These are phyloP conservation scores for Wallacemonas sp. DNA, from an alignment of 208 protist genomes.

Conservation along the genomic window DNA sequence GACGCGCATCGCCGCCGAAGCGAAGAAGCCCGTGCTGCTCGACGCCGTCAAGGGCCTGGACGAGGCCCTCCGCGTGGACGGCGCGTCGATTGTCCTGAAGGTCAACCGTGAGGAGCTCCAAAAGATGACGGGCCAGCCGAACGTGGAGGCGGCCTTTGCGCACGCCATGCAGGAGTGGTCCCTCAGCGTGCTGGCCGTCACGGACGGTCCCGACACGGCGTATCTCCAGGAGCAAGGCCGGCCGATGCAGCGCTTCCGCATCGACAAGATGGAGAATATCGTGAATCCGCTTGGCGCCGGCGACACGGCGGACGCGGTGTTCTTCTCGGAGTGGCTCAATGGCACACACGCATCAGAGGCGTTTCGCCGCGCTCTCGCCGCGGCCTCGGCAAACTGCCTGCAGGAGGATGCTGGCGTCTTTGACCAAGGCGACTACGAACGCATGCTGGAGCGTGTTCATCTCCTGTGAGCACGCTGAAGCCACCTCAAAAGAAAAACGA, in stretches of 20 bases:
- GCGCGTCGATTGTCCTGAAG: constrained; percentile 31
- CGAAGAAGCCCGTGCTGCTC: constrained; percentile 32
- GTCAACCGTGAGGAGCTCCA: constrained; percentile 35
- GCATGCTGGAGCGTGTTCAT: neutral
- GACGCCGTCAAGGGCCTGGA: constrained; percentile 44
- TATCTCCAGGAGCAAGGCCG: constrained; percentile 28
- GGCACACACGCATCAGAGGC: constrained; percentile 21
- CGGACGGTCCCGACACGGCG: constrained; percentile 26
- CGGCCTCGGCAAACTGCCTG: constrained; percentile 43
- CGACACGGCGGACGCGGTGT: constrained; percentile 41
- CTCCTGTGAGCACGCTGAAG: constrained; percentile 49
- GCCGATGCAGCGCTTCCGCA: constrained; percentile 10
- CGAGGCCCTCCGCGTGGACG: constrained; percentile 24
- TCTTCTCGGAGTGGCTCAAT: constrained; percentile 31
- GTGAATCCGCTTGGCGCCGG: constrained; percentile 40
- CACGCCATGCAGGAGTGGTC: constrained; percentile 34
- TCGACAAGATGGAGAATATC: constrained; percentile 27
- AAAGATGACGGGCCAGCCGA: constrained; percentile 25
- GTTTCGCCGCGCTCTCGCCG: constrained; percentile 33
- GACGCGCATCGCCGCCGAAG: constrained; percentile 26
- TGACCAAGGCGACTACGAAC: constrained; percentile 9
- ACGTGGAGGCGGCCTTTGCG: constrained; percentile 26
- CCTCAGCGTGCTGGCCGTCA: constrained; percentile 32
- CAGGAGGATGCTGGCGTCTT: constrained; percentile 33
- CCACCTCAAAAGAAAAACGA: neutral